These are phyloP conservation scores for Senna tora DNA, from an alignment of 306 rosid species.

Conservation along the genomic window DNA sequence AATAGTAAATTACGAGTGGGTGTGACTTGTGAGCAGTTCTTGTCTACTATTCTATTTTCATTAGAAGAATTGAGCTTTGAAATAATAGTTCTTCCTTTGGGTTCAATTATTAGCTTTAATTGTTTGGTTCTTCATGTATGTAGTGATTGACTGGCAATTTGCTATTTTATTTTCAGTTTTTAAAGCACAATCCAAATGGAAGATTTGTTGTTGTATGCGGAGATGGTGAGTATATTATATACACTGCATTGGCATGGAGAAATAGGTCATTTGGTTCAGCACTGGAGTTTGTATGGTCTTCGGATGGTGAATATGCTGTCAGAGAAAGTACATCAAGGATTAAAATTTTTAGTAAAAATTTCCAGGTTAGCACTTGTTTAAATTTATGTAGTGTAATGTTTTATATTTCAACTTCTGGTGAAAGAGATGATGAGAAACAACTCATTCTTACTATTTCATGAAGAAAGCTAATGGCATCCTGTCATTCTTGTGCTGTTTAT, in stretches of 20 bases:
- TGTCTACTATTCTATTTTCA: slow-evolving; percentile 17
- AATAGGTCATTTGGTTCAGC: slow-evolving; percentile 98
- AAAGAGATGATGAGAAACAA: slow-evolving; percentile 22
- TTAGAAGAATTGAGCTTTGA: slow-evolving; percentile 19
- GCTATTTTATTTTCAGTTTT: slow-evolving; percentile 58
- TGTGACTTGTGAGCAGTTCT: slow-evolving; percentile 16
- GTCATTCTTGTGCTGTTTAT: slow-evolving; percentile 20
- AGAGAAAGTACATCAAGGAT: slow-evolving; percentile 97
- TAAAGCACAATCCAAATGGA: slow-evolving; percentile 98
- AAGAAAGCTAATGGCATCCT: slow-evolving; percentile 5
- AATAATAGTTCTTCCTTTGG: slow-evolving; percentile 19
- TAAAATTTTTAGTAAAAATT: slow-evolving; percentile 87
- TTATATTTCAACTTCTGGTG: slow-evolving; percentile 20
- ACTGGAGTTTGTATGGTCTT: slow-evolving; percentile 92
- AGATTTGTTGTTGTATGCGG: slow-evolving; percentile 99
- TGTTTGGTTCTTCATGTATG: slow-evolving; percentile 34
- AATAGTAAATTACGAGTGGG: not conserved
- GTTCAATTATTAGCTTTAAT: slow-evolving; percentile 8
- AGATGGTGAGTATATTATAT: slow-evolving; percentile 97
- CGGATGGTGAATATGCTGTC: slow-evolving; percentile 94
- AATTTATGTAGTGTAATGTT: not conserved
- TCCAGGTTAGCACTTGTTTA: slow-evolving; percentile 69
- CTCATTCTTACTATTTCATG: slow-evolving; percentile 29
- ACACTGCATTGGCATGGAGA: slow-evolving; percentile 99
- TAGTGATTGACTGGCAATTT: slow-evolving; percentile 26